These are phyloP conservation scores for Papiliotrema flavescens DNA, from an alignment of 1,284 basidiomycete genomes.

Conservation along the genomic window DNA sequence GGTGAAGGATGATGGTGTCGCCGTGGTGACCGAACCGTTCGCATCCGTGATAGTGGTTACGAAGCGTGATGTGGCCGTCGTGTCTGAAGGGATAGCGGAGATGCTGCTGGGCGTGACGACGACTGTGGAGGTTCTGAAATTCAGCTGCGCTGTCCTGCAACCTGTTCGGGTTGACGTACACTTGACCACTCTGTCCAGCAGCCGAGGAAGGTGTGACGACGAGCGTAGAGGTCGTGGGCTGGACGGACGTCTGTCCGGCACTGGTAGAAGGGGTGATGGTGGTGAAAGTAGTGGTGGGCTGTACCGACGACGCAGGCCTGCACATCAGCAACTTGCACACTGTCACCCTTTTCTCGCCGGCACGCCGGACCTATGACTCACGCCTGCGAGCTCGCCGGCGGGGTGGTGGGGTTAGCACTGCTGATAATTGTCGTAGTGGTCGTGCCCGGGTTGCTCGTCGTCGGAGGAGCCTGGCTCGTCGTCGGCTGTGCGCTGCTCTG, in stretches of 20 bases:
- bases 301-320: not conserved
- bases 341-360: not conserved
- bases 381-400: not conserved
- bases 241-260: not conserved
- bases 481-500: not conserved
- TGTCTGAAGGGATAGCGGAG: conserved; percentile 10
- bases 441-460: not conserved
- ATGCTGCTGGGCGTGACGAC: conserved; percentile 10
- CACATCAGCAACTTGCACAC: not conserved
- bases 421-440: conserved; percentile 1
- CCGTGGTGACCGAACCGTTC: conserved; percentile 28
- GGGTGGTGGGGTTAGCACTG: not conserved
- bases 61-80: conserved; percentile 30
- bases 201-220: conserved; percentile 1
- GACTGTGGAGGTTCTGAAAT: conserved; percentile 23
- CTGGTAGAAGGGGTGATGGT: conserved; percentile 1
- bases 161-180: not conserved
- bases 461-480: not conserved
- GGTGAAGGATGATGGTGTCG: conserved; percentile 37
- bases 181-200: not conserved
- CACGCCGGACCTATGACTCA: not conserved
- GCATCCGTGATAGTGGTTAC: conserved; percentile 39
- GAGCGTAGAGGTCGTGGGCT: conserved; percentile 1
- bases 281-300: conserved; percentile 1
- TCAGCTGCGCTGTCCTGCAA: not conserved